Percentiles rank a stretch among this genome's conserved stretches.
phyloP scores from a whole-genome alignment of 345 rosid genomes.

The Rhodomyrtus tomentosa region DNA sequence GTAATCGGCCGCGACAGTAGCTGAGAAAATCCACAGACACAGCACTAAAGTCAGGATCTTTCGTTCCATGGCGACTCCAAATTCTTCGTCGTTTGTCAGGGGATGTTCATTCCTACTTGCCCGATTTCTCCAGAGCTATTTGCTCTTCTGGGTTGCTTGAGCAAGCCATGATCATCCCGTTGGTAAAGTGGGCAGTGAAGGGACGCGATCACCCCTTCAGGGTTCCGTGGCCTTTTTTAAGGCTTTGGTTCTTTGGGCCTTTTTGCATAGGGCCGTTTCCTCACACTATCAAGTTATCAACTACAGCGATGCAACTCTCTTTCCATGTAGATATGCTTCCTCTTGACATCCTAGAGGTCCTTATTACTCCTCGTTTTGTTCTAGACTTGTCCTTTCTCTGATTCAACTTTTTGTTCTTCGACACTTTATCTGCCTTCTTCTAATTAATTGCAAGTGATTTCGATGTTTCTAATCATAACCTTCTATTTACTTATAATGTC shows the following conservation, averaged over 20 bases:
- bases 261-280: not conserved
- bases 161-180: not conserved
- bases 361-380: not conserved
- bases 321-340: not conserved
- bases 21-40: constrained; percentile 16
- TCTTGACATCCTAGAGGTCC: not conserved
- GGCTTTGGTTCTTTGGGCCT: not conserved
- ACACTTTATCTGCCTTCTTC: not conserved
- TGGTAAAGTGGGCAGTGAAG: not conserved
- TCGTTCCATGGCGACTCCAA: constrained; percentile 7
- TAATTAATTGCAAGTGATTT: not conserved
- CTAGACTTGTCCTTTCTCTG: not conserved
- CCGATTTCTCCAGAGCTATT: not conserved
- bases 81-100: not conserved
- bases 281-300: not conserved
- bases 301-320: not conserved
- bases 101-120: not conserved
- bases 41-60: constrained; percentile 4
- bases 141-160: not conserved
- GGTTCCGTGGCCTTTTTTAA: not conserved
- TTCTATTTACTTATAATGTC: rapidly evolving
- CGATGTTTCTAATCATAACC: rapidly evolving
- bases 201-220: not conserved
- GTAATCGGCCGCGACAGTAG: constrained; percentile 35
- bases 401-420: not conserved